phyloP scores from a whole-genome alignment of 768 basidiomycete species.

The Termitomyces titanicus region DNA sequence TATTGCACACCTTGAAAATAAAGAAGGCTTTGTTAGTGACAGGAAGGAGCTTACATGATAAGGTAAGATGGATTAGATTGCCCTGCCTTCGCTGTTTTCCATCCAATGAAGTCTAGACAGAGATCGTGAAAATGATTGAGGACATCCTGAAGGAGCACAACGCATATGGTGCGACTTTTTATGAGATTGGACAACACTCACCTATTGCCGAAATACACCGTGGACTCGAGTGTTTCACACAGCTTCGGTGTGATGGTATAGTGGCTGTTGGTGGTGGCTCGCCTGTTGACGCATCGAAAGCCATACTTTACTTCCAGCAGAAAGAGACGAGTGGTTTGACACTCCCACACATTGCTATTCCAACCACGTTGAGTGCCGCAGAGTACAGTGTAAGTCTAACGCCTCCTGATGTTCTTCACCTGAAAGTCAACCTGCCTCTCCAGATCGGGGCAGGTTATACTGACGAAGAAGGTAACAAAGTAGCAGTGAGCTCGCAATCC shows the following conservation, averaged over 20 bases:
- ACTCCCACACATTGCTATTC: slow-evolving; percentile 70
- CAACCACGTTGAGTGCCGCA: slow-evolving; percentile 78
- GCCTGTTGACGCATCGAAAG: slow-evolving; percentile 75
- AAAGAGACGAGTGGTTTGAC: slow-evolving; percentile 50
- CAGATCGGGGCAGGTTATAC: slow-evolving; percentile 70
- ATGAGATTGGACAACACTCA: slow-evolving; percentile 69
- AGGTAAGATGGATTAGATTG: slow-evolving; percentile 35
- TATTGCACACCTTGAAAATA: slow-evolving; percentile 49
- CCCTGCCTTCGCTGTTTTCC: not conserved
- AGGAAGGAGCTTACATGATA: slow-evolving; percentile 62
- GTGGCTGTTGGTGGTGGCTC: slow-evolving; percentile 79
- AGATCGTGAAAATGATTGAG: slow-evolving; percentile 55
- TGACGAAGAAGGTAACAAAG: slow-evolving; percentile 65
- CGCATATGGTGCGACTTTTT: slow-evolving; percentile 68
- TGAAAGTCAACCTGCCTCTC: not conserved
- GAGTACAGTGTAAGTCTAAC: slow-evolving; percentile 56
- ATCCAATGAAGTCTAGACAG: slow-evolving; percentile 39
- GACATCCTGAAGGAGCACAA: slow-evolving; percentile 49
- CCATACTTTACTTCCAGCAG: slow-evolving; percentile 61
- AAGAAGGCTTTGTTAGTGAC: slow-evolving; percentile 71
- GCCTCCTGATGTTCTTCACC: not conserved
- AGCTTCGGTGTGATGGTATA: slow-evolving; percentile 60
- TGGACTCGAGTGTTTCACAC: slow-evolving; percentile 52
- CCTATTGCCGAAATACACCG: slow-evolving; percentile 63
- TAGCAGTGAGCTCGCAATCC: slow-evolving; percentile 48